A percentile compares a stretch with the other conserved stretches of the same genome.
Conservation (phyloP, 139 green algal species). For the Chlamydomonas sp. region DNA sequence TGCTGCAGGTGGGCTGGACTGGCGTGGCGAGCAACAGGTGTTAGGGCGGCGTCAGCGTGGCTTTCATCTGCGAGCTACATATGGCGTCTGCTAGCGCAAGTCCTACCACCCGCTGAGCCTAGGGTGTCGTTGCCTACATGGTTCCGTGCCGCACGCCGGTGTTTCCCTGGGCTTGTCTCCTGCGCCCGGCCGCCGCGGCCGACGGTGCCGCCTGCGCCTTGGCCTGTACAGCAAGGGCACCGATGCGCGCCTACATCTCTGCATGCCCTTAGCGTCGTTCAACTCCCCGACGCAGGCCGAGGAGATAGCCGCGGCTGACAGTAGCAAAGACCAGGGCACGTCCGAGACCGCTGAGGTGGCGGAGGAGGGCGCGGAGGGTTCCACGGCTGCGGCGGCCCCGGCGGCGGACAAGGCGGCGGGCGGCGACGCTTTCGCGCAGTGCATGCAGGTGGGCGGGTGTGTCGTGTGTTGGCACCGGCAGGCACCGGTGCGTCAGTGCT, state of each 20-base stretch:
- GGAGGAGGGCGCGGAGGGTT: not conserved
- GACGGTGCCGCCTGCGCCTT: no score
- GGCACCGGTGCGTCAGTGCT: no score
- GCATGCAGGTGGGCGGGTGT: slow-evolving; percentile 31
- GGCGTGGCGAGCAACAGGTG: not conserved
- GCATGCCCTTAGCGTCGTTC: no score
- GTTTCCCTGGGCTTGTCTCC: no score
- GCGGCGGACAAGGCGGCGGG: not conserved
- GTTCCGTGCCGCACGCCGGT: no score
- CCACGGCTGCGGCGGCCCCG: slow-evolving; percentile 8
- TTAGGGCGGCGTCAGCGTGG: not conserved
- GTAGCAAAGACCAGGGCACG: not conserved
- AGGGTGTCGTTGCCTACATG: no score
- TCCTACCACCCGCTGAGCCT: no score
- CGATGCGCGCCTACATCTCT: no score
- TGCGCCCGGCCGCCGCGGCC: no score
- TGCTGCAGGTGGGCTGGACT: slow-evolving; percentile 55
- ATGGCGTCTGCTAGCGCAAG: no score
- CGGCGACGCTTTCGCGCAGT: not conserved
- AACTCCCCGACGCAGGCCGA: not conserved
- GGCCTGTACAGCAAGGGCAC: no score
- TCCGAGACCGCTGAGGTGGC: not conserved
- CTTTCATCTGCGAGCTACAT: no score
- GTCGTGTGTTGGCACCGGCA: not conserved
- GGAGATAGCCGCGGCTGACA: not conserved